Base-by-base conservation (phyloP, 108 stramenopile species). In the Seminavis robusta region DNA sequence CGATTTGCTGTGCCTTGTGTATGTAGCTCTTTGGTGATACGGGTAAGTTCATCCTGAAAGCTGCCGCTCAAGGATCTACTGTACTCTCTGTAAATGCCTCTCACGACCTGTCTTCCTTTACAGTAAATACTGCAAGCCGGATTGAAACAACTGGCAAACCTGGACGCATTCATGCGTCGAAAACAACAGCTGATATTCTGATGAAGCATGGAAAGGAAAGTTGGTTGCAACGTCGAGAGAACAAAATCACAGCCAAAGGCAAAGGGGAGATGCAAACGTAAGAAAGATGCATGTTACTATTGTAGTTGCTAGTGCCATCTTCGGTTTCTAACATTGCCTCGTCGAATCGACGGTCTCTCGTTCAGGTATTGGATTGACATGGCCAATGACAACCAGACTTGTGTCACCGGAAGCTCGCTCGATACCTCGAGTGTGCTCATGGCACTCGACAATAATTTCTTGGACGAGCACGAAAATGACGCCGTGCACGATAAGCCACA, bases 221-320 rank as follows among this genome's bases (percentile, higher is more conserved):
- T 17, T 74, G 67, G 77, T 30, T 82, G 13, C 20, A 27, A 5
- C 58, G 59, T n/a, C 52, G 81, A 32, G 64, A 79, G 19, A 41
- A 40, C 6, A 28, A 51, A 11, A 64, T 83, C 0, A 17, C 31
- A 11, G 81, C 75, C 10, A 83, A 83, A 37, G 81, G 81, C 32
- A 83, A 83, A 47, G 81, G 81, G 21, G 28, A 44, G 27, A 45
- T 83, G 10, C 39, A 72, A 23, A 81, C 80, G 11, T 81, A 51
- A n/a, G n/a, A n/a, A n/a, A n/a, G n/a, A n/a, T n/a, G n/a, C n/a
- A n/a, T n/a, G n/a, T n/a, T n/a, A n/a, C n/a, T n/a, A n/a, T n/a
- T n/a, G n/a, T n/a, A n/a, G n/a, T n/a, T n/a, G n/a, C n/a, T n/a
- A n/a, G n/a, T n/a, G n/a, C n/a, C n/a, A n/a, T n/a, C n/a, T n/a